Evolutionary conservation across 371 early-diverging fungal genomes (phyloP).

Genomic region (Sporodiniella umbellata): DNA sequence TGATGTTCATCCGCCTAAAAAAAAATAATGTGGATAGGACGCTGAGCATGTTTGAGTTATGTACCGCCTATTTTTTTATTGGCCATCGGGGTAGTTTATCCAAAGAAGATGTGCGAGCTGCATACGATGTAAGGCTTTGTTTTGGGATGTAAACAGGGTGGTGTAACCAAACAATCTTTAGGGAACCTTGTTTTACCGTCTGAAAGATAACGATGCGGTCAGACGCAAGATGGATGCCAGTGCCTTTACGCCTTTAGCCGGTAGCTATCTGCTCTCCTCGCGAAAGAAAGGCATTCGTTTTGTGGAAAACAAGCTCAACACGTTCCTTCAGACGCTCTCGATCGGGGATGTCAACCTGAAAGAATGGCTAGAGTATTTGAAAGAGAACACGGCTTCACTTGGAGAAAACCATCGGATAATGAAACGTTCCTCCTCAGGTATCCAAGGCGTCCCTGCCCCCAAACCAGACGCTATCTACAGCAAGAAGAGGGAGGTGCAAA

Average conservation of each 20-base stretch:
- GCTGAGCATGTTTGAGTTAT: constrained; percentile 20
- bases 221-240: neutral
- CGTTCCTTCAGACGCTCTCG: neutral
- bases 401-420: constrained; percentile 4
- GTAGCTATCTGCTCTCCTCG: constrained; percentile 10
- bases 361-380: constrained; percentile 14
- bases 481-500: neutral
- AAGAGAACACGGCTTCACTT: constrained; percentile 8
- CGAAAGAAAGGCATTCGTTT: neutral
- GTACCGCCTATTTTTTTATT: constrained; percentile 32
- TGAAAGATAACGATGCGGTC: constrained; percentile 8
- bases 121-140: constrained; percentile 31
- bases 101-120: constrained; percentile 29
- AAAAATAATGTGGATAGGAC: constrained; percentile 15
- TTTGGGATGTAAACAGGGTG: neutral
- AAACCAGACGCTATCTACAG: neutral
- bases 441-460: constrained; percentile 17
- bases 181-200: constrained; percentile 23
- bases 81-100: constrained; percentile 27
- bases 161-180: neutral
- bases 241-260: neutral
- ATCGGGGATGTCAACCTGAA: neutral
- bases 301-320: neutral
- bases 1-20: neutral
- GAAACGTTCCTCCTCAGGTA: constrained; percentile 5